Base-by-base conservation (phyloP, 2,329 filamentous ascomycete species). In the Aspergillus bombycis region DNA sequence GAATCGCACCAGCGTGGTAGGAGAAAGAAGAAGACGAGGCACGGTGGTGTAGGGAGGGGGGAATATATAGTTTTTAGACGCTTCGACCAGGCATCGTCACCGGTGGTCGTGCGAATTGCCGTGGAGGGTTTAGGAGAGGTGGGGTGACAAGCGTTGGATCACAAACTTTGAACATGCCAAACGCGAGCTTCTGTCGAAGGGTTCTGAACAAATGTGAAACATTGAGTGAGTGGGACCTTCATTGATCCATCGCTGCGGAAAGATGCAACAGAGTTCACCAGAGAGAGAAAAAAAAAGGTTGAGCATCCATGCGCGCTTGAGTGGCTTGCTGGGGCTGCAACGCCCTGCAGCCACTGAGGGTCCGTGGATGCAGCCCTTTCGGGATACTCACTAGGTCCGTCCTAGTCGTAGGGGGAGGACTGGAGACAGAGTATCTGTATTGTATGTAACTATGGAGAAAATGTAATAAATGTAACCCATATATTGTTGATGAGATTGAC, bases 1-100 rank as follows among this genome's bases (percentile, higher is more conserved):
- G 66, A 67, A 70, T 63, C 70, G 72, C 61, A 63, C 67, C 65
- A 70, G 69, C 69, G 69, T 69, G 64, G 59, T 61, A 61, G 60
- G 60, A 67, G 67, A 46, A 64, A 62, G 45, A 66, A 55, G 65
- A 43, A 65, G 58, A 62, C 57, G 58, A 62, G 59, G 43, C 38
- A 61, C 26, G 50, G 65, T 61, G 65, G 65, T 64, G 65, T 65
- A 36, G 55, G 62, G 62, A 52, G 64, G 62, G 50, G 59, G 59
- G 69, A 60, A 66, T 68, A 68, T 69, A 68, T 62, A 63, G 32
- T 53, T 56, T 38, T 55, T 26, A 9, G n/a, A 38, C 52, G 14
- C 12, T 55, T 55, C 52, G 23, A 38, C 32, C 34, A 55, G 26
- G 21, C 52, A 55, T 38, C n/a, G 4, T 41, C 48, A 14, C 52